These are phyloP conservation scores for Microglena sp. DNA, from an alignment of 139 green algal genomes.

Conservation along the genomic window DNA sequence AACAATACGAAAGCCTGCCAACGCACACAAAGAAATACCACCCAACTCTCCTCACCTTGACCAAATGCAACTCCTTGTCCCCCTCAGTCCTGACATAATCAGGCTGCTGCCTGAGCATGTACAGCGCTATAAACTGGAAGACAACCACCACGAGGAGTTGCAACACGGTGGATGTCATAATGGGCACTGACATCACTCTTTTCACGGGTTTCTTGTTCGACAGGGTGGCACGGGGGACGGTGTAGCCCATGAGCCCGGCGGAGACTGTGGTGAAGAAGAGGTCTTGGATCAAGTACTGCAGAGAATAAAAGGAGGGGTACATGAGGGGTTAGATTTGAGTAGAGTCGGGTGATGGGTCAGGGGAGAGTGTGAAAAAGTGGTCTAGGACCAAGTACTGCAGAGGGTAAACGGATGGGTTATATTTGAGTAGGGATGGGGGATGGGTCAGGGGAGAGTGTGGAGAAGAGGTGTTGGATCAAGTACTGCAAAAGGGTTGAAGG, in stretches of 20 bases:
- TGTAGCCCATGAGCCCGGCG: slow-evolving; percentile 58
- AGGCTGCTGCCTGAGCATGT: slow-evolving; percentile 20
- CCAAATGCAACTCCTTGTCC: slow-evolving; percentile 19
- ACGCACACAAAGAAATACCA: neutral
- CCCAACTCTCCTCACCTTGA: slow-evolving; percentile 1
- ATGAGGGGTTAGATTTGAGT: neutral
- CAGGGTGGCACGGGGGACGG: slow-evolving; percentile 15
- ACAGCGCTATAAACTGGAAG: slow-evolving; percentile 37
- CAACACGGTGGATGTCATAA: slow-evolving; percentile 34
- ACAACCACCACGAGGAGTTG: slow-evolving; percentile 41
- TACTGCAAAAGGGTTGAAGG: too few relatives aligned
- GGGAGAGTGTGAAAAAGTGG: too few relatives aligned
- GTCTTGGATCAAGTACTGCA: slow-evolving; percentile 22
- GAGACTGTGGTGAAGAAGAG: slow-evolving; percentile 62
- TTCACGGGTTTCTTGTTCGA: slow-evolving; percentile 25
- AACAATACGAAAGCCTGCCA: too few relatives aligned
- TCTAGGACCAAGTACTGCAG: neutral
- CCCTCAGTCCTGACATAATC: slow-evolving; percentile 16
- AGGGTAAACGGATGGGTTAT: too few relatives aligned
- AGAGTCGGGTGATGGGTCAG: too few relatives aligned
- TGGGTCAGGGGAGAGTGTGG: too few relatives aligned
- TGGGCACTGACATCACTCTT: slow-evolving; percentile 43
- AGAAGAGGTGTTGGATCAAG: too few relatives aligned
- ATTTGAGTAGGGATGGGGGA: too few relatives aligned
- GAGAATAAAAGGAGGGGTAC: neutral